Conservation (phyloP, 202 grass and related monocot species). For the Saccharum hybrid region DNA sequence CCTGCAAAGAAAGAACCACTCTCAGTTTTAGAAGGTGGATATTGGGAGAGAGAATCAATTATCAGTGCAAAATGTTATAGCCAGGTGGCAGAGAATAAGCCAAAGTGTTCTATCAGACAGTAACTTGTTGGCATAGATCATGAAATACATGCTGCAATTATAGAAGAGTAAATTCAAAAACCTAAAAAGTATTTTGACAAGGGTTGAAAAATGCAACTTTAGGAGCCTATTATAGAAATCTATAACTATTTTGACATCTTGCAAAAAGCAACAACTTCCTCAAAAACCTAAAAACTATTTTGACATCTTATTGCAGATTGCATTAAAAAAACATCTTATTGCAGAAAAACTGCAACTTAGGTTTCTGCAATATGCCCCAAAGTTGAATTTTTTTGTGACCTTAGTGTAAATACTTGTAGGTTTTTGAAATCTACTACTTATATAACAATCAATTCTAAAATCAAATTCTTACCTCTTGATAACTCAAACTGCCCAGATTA, state of each 20-base stretch:
- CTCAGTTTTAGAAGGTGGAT: constrained; percentile 7
- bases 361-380: background rate
- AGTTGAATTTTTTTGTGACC: background rate
- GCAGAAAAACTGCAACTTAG: background rate
- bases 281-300: background rate
- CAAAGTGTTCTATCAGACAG: background rate
- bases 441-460: background rate
- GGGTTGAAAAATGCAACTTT: background rate
- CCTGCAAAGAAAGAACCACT: constrained; percentile 51
- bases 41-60: background rate
- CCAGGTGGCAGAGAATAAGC: background rate
- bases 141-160: constrained; percentile 3
- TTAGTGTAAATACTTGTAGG: background rate
- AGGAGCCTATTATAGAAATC: background rate
- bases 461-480: constrained; percentile 64
- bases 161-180: background rate
- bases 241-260: background rate
- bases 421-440: background rate
- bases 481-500: constrained; percentile 65
- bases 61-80: background rate
- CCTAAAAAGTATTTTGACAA: background rate
- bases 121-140: background rate
- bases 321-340: too few species aligned
- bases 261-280: background rate
- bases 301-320: background rate